Percentiles rank a stretch among this genome's conserved stretches.
phyloP scores from a whole-genome alignment of 2,329 filamentous ascomycete genomes.

The Lasiodiplodia sp. region DNA sequence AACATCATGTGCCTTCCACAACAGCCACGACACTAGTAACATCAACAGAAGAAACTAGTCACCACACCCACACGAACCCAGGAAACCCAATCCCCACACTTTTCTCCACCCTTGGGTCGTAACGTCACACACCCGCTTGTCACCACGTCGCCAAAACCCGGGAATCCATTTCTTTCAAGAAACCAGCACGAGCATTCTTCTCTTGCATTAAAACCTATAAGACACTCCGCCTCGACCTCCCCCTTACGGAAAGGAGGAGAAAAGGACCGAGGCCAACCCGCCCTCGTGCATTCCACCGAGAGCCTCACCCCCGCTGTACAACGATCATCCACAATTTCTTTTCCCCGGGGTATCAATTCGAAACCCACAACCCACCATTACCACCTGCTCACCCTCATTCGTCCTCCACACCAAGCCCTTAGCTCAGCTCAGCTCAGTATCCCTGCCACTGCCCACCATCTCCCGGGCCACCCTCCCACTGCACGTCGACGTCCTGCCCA shows the following conservation, averaged over 20 bases:
- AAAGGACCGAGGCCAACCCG: not conserved
- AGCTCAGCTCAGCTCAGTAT: slow-evolving; percentile 6
- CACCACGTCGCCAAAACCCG: not conserved
- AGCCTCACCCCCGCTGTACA: no score
- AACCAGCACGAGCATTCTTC: slow-evolving; percentile 4
- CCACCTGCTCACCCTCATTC: not conserved
- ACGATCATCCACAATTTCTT: not conserved
- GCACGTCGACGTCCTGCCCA: slow-evolving; percentile 29
- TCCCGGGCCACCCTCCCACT: slow-evolving; percentile 13
- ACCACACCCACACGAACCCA: not conserved
- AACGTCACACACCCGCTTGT: slow-evolving; percentile 6
- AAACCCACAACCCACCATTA: not conserved
- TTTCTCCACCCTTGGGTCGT: not conserved
- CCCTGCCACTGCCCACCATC: slow-evolving; percentile 25
- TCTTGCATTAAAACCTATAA: not conserved
- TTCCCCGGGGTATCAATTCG: not conserved
- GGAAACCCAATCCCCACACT: not conserved
- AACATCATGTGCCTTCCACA: not conserved
- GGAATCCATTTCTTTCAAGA: not conserved
- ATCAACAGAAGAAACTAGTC: not conserved
- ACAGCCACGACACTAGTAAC: not conserved
- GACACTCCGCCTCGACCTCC: not conserved
- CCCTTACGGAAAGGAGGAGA: not conserved
- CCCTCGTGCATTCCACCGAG: not conserved
- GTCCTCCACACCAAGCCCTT: not conserved